Base-by-base conservation (phyloP, 768 basidiomycete genomes). In the Sporobolomyces pararoseus region DNA sequence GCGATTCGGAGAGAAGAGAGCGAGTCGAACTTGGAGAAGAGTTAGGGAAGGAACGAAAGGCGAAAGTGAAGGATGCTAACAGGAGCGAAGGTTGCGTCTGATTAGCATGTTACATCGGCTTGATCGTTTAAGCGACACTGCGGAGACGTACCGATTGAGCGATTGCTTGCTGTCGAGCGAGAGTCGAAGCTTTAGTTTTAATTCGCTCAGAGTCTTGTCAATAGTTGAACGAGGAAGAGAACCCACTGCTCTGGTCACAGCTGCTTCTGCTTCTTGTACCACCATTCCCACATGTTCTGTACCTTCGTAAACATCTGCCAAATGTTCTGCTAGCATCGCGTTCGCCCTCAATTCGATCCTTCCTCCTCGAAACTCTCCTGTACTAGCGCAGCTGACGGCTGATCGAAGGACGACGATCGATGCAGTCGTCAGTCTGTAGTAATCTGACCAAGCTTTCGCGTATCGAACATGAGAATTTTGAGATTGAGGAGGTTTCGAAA, bases 1-100 rank as follows among this genome's bases (percentile, higher is more conserved):
- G 2, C 47, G 65, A 13, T 66, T 66, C 10, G 21, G 7, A 27
- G 58, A 46, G 29, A 52, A 27, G 39, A 53, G 39, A 25, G 65
- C 50, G 58, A 66, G 65, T 23, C 65, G 65, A 23, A 66, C 50
- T 25, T 66, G 65, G 32, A 66, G 65, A 16, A 66, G 51, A 2
- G 25, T 29, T 39, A 66, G 58, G 6, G 65, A 19, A 39, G 65
- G 58, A 23, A 53, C 21, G 44, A 44, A 66, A 3, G 37, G 7
- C 7, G 39, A 29, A 14, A 61, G 32, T 25, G 65, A 60, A 17
- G 65, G 65, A 27, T 66, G 65, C 65, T 66, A 49, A 25, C 7
- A n/a, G 16, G 44, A 14, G 31, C n/a, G 1, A 23, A 37, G 37
- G 50, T 0, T 2, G 44, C n/a, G 35, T 27, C 37, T 46, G 44